Conservation (phyloP, 495 filamentous ascomycete species). For the Astrocystis sublimbata region DNA sequence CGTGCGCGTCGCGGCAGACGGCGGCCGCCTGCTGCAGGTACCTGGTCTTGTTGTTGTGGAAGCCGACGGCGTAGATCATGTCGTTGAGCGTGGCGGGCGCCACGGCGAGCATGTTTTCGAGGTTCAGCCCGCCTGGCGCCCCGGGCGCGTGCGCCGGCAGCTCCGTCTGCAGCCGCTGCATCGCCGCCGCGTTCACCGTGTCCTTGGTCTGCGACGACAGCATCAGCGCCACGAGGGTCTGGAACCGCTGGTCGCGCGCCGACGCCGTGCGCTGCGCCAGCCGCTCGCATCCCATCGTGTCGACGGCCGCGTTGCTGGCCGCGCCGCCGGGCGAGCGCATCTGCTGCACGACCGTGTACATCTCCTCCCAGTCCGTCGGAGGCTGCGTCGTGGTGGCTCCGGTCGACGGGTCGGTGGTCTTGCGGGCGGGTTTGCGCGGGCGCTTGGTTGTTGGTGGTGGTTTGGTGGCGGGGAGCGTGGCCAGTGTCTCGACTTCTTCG, state of each 20-base stretch:
- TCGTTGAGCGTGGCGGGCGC: conserved; percentile 69
- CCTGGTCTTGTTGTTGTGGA: conserved; percentile 92
- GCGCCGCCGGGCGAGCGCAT: conserved; percentile 74
- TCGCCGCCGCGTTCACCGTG: conserved; percentile 84
- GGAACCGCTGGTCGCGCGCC: conserved; percentile 75
- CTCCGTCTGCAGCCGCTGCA: conserved; percentile 73
- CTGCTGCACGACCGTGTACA: conserved; percentile 73
- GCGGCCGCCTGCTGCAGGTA: conserved; percentile 79
- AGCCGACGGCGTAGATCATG: conserved; percentile 82
- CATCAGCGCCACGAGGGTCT: conserved; percentile 92
- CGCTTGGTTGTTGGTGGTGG: conserved; percentile 40
- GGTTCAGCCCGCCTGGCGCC: conserved; percentile 59
- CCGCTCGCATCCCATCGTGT: conserved; percentile 95
- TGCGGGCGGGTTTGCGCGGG: conserved; percentile 65
- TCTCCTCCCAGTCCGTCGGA: conserved; percentile 80
- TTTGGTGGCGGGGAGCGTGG: conserved; percentile 21
- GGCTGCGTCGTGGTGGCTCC: conserved; percentile 60
- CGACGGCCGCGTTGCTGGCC: conserved; percentile 72
- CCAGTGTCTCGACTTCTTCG: background rate
- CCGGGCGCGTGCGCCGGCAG: conserved; percentile 50
- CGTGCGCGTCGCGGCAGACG: conserved; percentile 68
- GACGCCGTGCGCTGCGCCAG: conserved; percentile 58
- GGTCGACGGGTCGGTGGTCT: conserved; percentile 54
- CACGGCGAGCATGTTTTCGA: conserved; percentile 77
- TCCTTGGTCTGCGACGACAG: conserved; percentile 97